Evolutionary conservation across 768 basidiomycete genomes (phyloP).

Genomic region (Antrodiella citrinella): DNA sequence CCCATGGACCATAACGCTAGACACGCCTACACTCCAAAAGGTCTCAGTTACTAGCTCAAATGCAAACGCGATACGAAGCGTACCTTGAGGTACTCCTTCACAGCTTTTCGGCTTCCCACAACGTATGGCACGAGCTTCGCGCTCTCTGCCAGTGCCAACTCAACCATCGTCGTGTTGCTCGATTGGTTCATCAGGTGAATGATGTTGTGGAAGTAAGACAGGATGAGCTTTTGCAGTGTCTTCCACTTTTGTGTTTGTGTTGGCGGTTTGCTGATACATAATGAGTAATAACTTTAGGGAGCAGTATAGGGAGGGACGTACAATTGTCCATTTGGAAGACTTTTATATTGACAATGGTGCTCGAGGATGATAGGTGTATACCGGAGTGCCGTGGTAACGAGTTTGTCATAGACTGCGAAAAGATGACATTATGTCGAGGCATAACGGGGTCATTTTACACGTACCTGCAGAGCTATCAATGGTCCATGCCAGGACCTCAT

Average conservation of each 20-base stretch:
- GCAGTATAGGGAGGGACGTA: constrained; percentile 30
- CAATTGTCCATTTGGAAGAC: constrained; percentile 77
- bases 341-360: constrained; percentile 86
- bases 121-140: constrained; percentile 88
- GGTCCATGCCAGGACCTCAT: constrained; percentile 71
- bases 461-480: constrained; percentile 76
- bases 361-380: constrained; percentile 87
- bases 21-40: constrained; percentile 53
- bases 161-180: constrained; percentile 53
- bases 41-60: neutral
- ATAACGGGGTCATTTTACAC: too few species aligned
- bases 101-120: constrained; percentile 71
- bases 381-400: constrained; percentile 76
- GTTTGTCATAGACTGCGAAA: constrained; percentile 84
- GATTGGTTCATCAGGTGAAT: constrained; percentile 73
- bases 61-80: neutral
- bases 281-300: constrained; percentile 1
- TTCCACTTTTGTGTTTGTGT: constrained; percentile 76
- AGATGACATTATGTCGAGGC: too few species aligned
- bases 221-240: constrained; percentile 75
- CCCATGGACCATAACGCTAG: constrained; percentile 79
- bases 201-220: constrained; percentile 86
- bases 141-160: constrained; percentile 74
- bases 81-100: constrained; percentile 86
- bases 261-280: constrained; percentile 63